Conservation (phyloP, 2,329 filamentous ascomycete genomes). For the Aspergillus japonicus region DNA sequence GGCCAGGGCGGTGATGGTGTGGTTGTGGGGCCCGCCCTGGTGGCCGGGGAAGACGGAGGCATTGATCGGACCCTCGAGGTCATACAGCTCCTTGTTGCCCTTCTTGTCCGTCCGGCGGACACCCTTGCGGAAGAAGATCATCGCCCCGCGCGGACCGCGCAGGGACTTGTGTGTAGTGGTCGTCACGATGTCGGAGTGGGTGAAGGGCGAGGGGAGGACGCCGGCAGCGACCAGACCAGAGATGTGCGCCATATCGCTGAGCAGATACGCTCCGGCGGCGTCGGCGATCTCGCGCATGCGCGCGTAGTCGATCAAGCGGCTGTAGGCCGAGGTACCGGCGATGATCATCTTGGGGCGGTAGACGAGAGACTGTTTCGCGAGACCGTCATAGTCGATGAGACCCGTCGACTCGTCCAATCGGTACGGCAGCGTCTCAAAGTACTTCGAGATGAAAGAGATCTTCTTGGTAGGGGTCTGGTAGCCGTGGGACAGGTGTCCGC, state of each 20-base stretch:
- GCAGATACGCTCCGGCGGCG: conserved; percentile 86
- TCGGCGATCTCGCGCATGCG: conserved; percentile 97
- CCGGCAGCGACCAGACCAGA: conserved; percentile 90
- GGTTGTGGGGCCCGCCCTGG: conserved; percentile 98
- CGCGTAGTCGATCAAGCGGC: conserved; percentile 92
- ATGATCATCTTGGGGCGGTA: conserved; percentile 97
- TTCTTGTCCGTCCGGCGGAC: conserved; percentile 89
- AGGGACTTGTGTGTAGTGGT: conserved; percentile 99
- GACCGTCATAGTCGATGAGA: conserved; percentile 92
- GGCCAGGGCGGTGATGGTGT: conserved; percentile 95
- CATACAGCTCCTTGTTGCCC: conserved; percentile 85
- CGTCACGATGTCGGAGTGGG: conserved; percentile 91
- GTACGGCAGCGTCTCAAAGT: conserved; percentile 99
- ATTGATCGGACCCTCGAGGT: conserved; percentile 95
- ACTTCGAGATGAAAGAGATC: conserved; percentile 96
- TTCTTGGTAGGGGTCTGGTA: conserved; percentile 97
- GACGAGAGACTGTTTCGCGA: conserved; percentile 84
- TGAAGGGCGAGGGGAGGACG: conserved; percentile 91
- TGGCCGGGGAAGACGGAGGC: conserved; percentile 99
- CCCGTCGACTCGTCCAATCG: conserved; percentile 74
- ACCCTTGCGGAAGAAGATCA: conserved; percentile 99
- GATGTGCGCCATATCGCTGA: conserved; percentile 98
- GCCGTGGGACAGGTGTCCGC: conserved; percentile 91
- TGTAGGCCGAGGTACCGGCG: conserved; percentile 96
- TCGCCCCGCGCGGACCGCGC: conserved; percentile 92